These are phyloP conservation scores for Torulaspora quercuum DNA, from an alignment of 805 yeast species.

Conservation along the genomic window DNA sequence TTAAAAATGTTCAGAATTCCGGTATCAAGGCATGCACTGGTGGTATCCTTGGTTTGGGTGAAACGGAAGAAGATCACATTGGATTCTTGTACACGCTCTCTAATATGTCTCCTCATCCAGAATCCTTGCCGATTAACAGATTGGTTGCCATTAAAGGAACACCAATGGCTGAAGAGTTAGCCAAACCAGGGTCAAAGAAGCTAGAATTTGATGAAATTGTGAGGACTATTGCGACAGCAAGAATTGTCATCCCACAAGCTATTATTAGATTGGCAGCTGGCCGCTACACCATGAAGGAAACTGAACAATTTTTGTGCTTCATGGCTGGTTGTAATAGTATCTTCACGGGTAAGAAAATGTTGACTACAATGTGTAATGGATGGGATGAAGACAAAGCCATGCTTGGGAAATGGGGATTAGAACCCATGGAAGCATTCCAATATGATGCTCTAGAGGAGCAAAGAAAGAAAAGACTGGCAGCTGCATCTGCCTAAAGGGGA, in stretches of 20 bases:
- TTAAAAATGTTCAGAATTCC: constrained; percentile 57
- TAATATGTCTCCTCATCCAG: constrained; percentile 71
- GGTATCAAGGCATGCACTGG: constrained; percentile 74
- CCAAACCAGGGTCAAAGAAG: constrained; percentile 40
- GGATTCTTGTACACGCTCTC: constrained; percentile 64
- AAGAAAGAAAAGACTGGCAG: constrained; percentile 10
- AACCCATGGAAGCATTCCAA: constrained; percentile 50
- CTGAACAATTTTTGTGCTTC: constrained; percentile 71
- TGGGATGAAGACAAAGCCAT: constrained; percentile 77
- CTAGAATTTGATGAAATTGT: constrained; percentile 59
- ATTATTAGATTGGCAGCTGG: constrained; percentile 79
- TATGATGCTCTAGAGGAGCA: constrained; percentile 17
- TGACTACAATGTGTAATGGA: constrained; percentile 78
- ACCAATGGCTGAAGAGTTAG: constrained; percentile 59
- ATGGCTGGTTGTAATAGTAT: constrained; percentile 78
- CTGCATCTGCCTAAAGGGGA: constrained; percentile 5
- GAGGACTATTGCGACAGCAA: constrained; percentile 71
- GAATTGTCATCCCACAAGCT: constrained; percentile 67
- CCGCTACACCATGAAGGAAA: constrained; percentile 73
- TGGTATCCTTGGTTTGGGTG: constrained; percentile 77
- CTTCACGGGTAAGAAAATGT: constrained; percentile 76
- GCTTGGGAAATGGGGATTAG: constrained; percentile 67
- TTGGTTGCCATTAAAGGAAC: constrained; percentile 79
- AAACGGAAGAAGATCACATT: constrained; percentile 65
- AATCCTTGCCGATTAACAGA: constrained; percentile 75